Evolutionary conservation across 208 protist genomes (phyloP), one percentile per base, ranked within the genome.

Genomic region (Wallacemonas sp.): DNA sequence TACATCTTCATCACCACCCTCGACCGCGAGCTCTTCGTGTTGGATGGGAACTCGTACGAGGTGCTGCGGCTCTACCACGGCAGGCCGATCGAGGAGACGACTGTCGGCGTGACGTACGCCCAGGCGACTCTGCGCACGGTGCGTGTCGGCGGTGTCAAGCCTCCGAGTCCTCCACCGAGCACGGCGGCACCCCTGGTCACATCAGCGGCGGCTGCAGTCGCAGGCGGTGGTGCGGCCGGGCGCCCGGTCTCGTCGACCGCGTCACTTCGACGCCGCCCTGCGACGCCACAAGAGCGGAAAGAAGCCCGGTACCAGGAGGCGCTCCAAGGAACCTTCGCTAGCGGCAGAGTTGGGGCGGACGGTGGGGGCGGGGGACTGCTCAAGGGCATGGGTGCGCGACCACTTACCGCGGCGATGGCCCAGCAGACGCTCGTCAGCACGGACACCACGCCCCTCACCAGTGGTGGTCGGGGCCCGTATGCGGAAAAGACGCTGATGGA

Each of bases 61-160:
- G 88, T 94, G 38, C 70, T 81, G 41, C 82, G 79, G 4, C 56
- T 86, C 12, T 94, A 81, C 55, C 83, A 84, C 66, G 88, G 88
- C 5, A 77, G 88, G 27, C 65, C 83, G 19, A 70, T 91, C 26
- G 67, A 69, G 9, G 79, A 90, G 24, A 72, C 77, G 17, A 19
- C 66, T 2, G 66, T 62, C 49, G 78, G 81, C 41, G 49, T 90
- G 27, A 66, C 77, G 59, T 94, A 91, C 73, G 82, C 88, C 9
- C 58, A 74, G 38, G 82, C 89, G 44, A 91, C 83, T 21, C 73
- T 80, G n/a, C 62, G 73, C 12, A 72, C 28, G 2, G 71, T 94
- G 49, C 65, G 62, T 2, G 72, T 94, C 2, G 85, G 88, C 8
- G 88, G 85, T n/a, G 47, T 75, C 0, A 58, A 58, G 51, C 19